A percentile compares a stretch with the other conserved stretches of the same genome.
phyloP scores from a whole-genome alignment of 164 flowering plant genomes.

The Aristolochia fimbriata region DNA sequence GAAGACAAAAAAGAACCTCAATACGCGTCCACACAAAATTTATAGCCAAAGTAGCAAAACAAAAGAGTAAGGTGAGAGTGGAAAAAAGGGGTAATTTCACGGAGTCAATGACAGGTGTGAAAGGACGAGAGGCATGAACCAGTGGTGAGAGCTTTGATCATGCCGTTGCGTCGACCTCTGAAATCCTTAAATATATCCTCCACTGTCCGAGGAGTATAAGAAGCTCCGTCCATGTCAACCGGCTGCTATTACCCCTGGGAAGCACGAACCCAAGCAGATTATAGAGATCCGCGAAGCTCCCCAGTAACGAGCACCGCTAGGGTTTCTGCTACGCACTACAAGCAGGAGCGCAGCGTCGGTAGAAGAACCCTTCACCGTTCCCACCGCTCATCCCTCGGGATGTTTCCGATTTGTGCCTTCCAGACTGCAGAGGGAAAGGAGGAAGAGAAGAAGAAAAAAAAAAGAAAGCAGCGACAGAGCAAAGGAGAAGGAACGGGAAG shows the following conservation, averaged over 20 bases:
- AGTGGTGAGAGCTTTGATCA: conserved; percentile 7
- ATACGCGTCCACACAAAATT: background rate
- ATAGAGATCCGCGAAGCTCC: background rate
- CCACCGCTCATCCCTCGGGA: no score
- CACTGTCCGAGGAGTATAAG: conserved; percentile 4
- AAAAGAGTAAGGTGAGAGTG: background rate
- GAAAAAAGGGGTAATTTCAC: no score
- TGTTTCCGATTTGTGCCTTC: no score
- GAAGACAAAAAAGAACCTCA: background rate
- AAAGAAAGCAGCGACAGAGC: no score
- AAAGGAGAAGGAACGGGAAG: no score
- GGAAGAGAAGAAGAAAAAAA: no score
- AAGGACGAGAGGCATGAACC: background rate
- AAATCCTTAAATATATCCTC: conserved; percentile 3
- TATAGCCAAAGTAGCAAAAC: background rate
- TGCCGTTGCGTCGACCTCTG: conserved; percentile 2
- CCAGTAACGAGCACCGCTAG: background rate
- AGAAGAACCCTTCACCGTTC: background rate
- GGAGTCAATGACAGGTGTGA: no score
- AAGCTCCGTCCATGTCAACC: background rate
- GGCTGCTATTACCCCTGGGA: no score
- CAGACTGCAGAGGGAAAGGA: no score
- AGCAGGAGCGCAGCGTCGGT: background rate
- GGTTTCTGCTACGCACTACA: background rate
- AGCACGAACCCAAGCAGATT: background rate